Evolutionary conservation across 495 filamentous ascomycete genomes (phyloP).

Genomic region (Ramalina intermedia): DNA sequence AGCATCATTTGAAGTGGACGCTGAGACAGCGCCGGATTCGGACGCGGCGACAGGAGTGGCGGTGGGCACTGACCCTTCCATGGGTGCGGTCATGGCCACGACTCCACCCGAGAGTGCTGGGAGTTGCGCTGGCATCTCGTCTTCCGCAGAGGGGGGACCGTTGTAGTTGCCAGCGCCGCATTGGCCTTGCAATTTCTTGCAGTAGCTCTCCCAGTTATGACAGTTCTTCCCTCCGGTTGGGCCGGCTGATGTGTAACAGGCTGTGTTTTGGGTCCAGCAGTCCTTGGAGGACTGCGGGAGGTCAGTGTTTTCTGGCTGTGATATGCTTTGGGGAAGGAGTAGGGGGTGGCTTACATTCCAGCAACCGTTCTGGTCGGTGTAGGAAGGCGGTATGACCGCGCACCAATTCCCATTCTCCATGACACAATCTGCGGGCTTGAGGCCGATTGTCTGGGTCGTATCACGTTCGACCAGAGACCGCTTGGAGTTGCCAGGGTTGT

Average conservation of each 20-base stretch:
- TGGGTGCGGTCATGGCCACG: background rate
- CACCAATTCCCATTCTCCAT: conserved; percentile 62
- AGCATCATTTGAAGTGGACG: background rate
- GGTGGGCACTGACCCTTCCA: background rate
- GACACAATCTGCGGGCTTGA: conserved; percentile 38
- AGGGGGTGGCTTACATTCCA: conserved; percentile 25
- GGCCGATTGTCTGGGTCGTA: conserved; percentile 20
- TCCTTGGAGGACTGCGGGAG: conserved; percentile 21
- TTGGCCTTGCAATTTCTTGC: conserved; percentile 31
- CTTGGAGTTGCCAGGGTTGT: conserved; percentile 13
- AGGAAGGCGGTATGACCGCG: conserved; percentile 39
- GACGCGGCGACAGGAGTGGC: background rate
- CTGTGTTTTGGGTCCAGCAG: conserved; percentile 42
- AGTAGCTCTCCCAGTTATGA: conserved; percentile 43
- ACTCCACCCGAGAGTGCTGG: background rate
- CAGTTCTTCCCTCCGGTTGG: conserved; percentile 45
- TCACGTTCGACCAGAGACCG: conserved; percentile 7
- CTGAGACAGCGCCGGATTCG: background rate
- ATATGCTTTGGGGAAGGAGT: background rate
- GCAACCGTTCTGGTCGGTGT: conserved; percentile 41
- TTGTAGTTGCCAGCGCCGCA: conserved; percentile 33
- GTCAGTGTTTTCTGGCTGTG: background rate
- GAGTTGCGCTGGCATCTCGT: conserved; percentile 28
- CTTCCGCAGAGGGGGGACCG: conserved; percentile 35
- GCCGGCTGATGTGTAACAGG: conserved; percentile 42